Conservation (phyloP, 2,329 filamentous ascomycete species). For the Malbranchea cinnamomea region DNA sequence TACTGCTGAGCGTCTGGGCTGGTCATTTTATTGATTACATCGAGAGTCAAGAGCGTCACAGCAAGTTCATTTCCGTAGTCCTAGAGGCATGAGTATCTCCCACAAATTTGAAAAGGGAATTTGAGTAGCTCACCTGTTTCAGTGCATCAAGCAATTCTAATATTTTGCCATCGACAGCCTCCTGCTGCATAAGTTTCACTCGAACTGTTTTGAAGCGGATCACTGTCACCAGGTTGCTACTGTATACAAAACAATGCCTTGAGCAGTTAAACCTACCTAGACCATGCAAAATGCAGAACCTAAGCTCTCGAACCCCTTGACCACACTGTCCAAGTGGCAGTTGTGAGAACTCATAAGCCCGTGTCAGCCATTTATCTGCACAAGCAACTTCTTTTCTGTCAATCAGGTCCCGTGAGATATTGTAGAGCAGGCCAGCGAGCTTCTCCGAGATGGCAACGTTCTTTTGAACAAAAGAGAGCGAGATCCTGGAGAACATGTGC, state of each 20-base stretch:
- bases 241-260: not conserved
- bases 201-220: slow-evolving; percentile 12
- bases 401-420: slow-evolving; percentile 51
- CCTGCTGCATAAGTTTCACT: slow-evolving; percentile 20
- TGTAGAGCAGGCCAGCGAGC: slow-evolving; percentile 53
- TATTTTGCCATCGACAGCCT: slow-evolving; percentile 36
- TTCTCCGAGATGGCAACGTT: slow-evolving; percentile 42
- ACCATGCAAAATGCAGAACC: slow-evolving; percentile 50
- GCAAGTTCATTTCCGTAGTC: slow-evolving; percentile 50
- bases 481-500: slow-evolving; percentile 53
- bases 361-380: slow-evolving; percentile 58
- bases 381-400: slow-evolving; percentile 36
- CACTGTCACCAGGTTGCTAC: not conserved
- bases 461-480: slow-evolving; percentile 22
- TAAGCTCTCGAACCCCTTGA: slow-evolving; percentile 47
- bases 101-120: not conserved
- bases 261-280: slow-evolving; percentile 38
- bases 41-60: slow-evolving; percentile 53
- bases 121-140: slow-evolving; percentile 23
- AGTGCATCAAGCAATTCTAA: slow-evolving; percentile 44
- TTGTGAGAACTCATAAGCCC: slow-evolving; percentile 37
- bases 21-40: slow-evolving; percentile 38
- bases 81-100: slow-evolving; percentile 13
- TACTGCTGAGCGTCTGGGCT: slow-evolving; percentile 25
- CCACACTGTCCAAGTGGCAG: slow-evolving; percentile 43